A percentile compares a stretch with the other conserved stretches of the same genome.
Conservation (phyloP, 2,329 filamentous ascomycete species). For the Pseudocercospora fuligena region DNA sequence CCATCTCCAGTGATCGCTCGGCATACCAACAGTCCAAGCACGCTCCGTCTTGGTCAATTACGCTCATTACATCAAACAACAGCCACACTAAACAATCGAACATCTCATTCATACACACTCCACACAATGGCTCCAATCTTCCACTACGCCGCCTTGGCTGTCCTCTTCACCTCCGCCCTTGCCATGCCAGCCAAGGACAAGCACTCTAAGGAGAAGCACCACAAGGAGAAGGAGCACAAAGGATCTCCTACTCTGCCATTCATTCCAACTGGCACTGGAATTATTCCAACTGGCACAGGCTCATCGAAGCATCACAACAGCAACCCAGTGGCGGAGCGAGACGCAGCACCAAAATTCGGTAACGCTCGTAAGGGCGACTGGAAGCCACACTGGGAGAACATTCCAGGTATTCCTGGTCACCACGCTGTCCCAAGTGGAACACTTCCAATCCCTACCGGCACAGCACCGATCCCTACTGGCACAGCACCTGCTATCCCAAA, state of each 20-base stretch:
- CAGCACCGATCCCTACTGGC: constrained; percentile 5
- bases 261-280: constrained; percentile 1
- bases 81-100: not conserved
- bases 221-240: not conserved
- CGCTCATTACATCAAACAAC: constrained; percentile 14
- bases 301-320: not conserved
- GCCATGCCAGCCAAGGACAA: constrained; percentile 9
- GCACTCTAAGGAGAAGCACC: not conserved
- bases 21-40: not conserved
- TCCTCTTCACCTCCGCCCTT: constrained; percentile 11
- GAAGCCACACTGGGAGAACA: constrained; percentile 15
- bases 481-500: not conserved
- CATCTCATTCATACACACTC: not conserved
- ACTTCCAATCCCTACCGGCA: constrained; percentile 10
- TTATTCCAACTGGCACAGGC: constrained; percentile 5
- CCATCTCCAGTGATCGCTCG: constrained; percentile 1
- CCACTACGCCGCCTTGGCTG: constrained; percentile 14
- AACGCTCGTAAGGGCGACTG: constrained; percentile 10
- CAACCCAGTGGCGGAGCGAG: not conserved
- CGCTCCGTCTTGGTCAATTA: constrained; percentile 13
- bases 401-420: not conserved
- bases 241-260: not conserved
- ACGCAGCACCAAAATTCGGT: constrained; percentile 13
- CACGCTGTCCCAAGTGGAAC: not conserved
- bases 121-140: constrained; percentile 20